Percentiles rank a stretch among this genome's conserved stretches.
Conservation (phyloP, 139 green algal genomes). For the Chlorella sp. region DNA sequence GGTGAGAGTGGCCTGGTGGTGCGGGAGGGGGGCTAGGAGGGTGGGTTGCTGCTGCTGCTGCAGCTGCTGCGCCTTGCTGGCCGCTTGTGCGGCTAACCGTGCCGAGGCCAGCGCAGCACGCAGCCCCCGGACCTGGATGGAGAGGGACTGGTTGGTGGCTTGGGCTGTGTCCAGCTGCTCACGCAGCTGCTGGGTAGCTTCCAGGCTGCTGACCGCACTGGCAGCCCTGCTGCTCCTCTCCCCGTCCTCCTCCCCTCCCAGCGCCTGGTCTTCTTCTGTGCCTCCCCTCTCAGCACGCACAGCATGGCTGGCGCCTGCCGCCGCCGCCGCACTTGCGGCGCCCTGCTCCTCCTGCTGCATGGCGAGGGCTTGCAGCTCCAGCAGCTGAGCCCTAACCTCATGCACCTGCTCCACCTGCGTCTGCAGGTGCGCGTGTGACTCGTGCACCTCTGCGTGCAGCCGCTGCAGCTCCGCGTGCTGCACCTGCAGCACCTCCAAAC, state of each 20-base stretch:
- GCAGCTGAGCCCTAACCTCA: background rate
- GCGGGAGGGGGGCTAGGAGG: too few relatives aligned
- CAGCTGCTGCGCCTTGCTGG: too few relatives aligned
- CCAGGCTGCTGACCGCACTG: background rate
- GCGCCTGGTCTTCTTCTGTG: too few relatives aligned
- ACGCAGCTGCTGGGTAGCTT: too few relatives aligned
- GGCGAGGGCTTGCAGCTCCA: background rate
- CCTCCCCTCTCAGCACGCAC: too few relatives aligned
- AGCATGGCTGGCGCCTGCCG: background rate
- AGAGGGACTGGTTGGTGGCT: background rate
- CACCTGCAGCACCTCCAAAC: too few relatives aligned
- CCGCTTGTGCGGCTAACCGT: background rate
- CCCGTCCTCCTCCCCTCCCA: too few relatives aligned
- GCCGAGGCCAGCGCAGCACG: background rate
- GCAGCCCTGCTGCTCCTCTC: too few relatives aligned
- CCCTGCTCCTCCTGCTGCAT: background rate
- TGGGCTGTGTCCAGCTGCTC: background rate
- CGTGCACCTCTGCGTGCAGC: background rate
- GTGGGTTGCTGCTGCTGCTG: too few relatives aligned
- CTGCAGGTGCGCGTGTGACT: background rate
- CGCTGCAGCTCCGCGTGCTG: too few relatives aligned
- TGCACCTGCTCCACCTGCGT: conserved; percentile 4
- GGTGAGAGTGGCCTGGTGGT: too few relatives aligned
- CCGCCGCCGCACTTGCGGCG: too few relatives aligned
- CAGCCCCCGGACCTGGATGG: background rate